Evolutionary conservation across 306 rosid species (phyloP).

Genomic region (Cicer yamashitae): DNA sequence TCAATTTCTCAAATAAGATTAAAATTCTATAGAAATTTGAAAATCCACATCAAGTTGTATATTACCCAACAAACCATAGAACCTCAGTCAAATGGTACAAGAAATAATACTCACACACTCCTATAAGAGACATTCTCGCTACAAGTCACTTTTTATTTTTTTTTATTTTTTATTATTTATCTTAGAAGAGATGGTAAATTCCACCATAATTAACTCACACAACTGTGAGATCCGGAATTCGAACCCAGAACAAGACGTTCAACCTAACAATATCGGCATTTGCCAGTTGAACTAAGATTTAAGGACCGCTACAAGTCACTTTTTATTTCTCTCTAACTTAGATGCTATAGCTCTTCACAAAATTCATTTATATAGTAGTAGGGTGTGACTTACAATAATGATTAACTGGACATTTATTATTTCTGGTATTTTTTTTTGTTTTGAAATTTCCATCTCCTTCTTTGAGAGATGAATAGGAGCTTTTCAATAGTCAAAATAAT

Average conservation of each 20-base stretch:
- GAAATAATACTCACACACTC: neutral
- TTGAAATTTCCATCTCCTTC: neutral
- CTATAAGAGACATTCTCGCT: neutral
- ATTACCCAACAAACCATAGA: neutral
- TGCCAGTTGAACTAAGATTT: too few species aligned
- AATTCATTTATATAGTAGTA: neutral
- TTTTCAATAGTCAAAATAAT: neutral
- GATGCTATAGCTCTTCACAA: neutral
- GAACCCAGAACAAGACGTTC: too few species aligned
- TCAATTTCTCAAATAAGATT: neutral
- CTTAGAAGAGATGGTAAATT: too few species aligned
- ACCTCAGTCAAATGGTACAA: neutral
- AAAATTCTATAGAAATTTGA: neutral
- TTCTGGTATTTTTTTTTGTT: neutral
- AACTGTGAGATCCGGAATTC: too few species aligned
- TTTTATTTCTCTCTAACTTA: neutral
- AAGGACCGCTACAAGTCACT: neutral
- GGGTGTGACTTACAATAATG: neutral
- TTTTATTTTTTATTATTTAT: too few species aligned
- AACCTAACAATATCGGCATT: too few species aligned
- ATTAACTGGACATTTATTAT: neutral
- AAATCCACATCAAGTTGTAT: neutral
- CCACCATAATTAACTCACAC: too few species aligned
- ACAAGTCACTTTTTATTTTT: neutral
- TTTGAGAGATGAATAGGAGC: neutral